A percentile compares a stretch with the other conserved stretches of the same genome.
phyloP scores from a whole-genome alignment of 1,139 yeast species.

The Yarrowia galli region DNA sequence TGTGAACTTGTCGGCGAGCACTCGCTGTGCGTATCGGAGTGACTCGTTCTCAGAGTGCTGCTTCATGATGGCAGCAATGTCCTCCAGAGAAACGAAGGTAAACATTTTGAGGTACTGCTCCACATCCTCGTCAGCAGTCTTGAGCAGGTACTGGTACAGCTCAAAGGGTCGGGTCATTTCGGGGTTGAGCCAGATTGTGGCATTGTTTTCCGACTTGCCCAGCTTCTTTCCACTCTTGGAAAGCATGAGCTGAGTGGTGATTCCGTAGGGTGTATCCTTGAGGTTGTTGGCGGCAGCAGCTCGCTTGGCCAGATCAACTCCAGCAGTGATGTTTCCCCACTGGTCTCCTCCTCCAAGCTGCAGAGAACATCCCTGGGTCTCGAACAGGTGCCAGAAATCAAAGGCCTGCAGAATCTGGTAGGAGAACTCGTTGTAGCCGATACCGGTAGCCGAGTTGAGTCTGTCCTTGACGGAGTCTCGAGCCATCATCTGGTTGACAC shows the following conservation, averaged over 20 bases:
- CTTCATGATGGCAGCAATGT: constrained; percentile 61
- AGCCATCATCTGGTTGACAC: constrained; percentile 86
- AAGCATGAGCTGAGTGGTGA: constrained; percentile 89
- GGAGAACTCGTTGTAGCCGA: constrained; percentile 92
- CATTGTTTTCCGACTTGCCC: constrained; percentile 97
- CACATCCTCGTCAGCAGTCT: constrained; percentile 80
- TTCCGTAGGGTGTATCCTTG: constrained; percentile 61
- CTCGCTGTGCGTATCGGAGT: constrained; percentile 71
- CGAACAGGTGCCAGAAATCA: constrained; percentile 86
- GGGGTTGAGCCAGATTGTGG: constrained; percentile 77
- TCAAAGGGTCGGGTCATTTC: constrained; percentile 78
- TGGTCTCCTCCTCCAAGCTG: constrained; percentile 98
- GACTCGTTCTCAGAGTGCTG: constrained; percentile 67
- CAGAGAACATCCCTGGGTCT: constrained; percentile 63
- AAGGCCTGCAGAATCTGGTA: constrained; percentile 93
- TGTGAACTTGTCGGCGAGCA: constrained; percentile 83
- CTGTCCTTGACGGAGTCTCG: constrained; percentile 87
- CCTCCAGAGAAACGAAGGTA: constrained; percentile 72
- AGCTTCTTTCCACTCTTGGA: constrained; percentile 92
- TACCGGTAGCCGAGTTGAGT: constrained; percentile 70
- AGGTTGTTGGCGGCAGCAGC: constrained; percentile 50
- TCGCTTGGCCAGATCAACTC: constrained; percentile 83
- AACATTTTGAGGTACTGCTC: constrained; percentile 72
- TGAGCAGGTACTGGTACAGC: constrained; percentile 83
- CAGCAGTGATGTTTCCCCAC: constrained; percentile 98